Evolutionary conservation across 2,329 filamentous ascomycete species (phyloP).

Genomic region (Shiraia bambusicola): DNA sequence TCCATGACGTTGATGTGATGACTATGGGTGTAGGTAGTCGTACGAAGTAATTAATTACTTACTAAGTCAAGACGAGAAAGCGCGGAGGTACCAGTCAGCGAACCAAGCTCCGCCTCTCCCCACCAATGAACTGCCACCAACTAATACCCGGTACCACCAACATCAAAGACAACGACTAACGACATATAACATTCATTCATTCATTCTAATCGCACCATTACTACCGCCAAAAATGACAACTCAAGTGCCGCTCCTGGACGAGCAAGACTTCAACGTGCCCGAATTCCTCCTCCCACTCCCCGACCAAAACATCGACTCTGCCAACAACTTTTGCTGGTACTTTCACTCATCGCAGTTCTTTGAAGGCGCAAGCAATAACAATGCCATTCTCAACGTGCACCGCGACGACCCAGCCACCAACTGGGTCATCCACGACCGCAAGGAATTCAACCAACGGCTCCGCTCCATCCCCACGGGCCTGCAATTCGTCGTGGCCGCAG

Average conservation of each 20-base stretch:
- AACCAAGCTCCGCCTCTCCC: slow-evolving; percentile 13
- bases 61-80: slow-evolving; percentile 27
- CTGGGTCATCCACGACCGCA: slow-evolving; percentile 55
- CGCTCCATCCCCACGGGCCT: slow-evolving; percentile 54
- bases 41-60: too few species aligned
- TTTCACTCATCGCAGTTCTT: slow-evolving; percentile 66
- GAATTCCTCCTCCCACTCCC: slow-evolving; percentile 22
- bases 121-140: slow-evolving; percentile 6
- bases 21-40: slow-evolving; percentile 8
- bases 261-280: slow-evolving; percentile 34
- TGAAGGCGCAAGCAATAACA: slow-evolving; percentile 61
- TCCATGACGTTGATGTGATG: slow-evolving; percentile 65
- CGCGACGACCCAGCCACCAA: slow-evolving; percentile 44
- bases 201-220: too few species aligned
- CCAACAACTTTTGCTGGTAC: slow-evolving; percentile 57
- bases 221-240: slow-evolving; percentile 30
- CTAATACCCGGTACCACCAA: slow-evolving; percentile 4
- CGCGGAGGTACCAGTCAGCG: slow-evolving; percentile 21
- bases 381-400: slow-evolving; percentile 53
- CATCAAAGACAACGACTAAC: background rate
- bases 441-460: slow-evolving; percentile 58
- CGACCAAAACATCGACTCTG: slow-evolving; percentile 24
- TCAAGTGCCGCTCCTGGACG: slow-evolving; percentile 34
- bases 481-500: slow-evolving; percentile 61
- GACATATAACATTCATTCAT: background rate